Base-by-base conservation (phyloP, 352 stramenopile species). In the Globisporangium carolinianum region DNA sequence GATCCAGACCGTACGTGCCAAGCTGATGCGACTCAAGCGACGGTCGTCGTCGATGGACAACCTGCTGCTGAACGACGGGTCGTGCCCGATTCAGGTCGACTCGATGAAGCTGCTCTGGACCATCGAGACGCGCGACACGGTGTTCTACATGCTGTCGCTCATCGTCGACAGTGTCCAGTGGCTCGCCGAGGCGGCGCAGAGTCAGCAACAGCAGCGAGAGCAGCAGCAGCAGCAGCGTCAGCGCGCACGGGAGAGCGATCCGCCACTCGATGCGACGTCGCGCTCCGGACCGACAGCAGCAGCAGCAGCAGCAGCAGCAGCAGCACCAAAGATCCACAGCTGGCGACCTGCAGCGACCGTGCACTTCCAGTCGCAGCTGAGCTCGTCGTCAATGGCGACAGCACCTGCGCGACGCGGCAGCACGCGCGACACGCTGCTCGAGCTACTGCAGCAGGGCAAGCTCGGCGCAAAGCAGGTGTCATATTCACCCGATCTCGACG, bases 71-170 rank as follows among this genome's bases (percentile, higher is more conserved):
- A 86, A 86, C 50, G 81, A 89, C 51, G 81, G 79, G 0, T 89
- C 79, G 0, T 75, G 77, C 41, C 83, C 83, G 1, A 91, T 93
- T 37, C 83, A 93, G 73, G 69, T 93, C 1, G 81, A 93, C 47
- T 80, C 83, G 0, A 89, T 91, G 77, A 87, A 86, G 52, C 60
- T 94, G 2, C 55, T 91, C 6, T 94, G 84, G 84, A 91, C 81
- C 1, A 62, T 94, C 45, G 75, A 87, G 57, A 88, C 81, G 14
- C 74, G 84, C 36, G 82, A 94, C 55, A 72, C 67, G 8, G 66
- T 83, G 0, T 90, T 89, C 51, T 81, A 91, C 55, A 88, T 89
- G 67, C 71, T 85, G 9, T 67, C 75, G 0, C 75, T 85, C 1
- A 73, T 69, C 0, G 47, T 82, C 2, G 76, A 88, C 37, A 87